A percentile compares a stretch with the other conserved stretches of the same genome.
Evolutionary conservation across 1,284 basidiomycete genomes (phyloP).

Genomic region (Leccinum pallidistipes): DNA sequence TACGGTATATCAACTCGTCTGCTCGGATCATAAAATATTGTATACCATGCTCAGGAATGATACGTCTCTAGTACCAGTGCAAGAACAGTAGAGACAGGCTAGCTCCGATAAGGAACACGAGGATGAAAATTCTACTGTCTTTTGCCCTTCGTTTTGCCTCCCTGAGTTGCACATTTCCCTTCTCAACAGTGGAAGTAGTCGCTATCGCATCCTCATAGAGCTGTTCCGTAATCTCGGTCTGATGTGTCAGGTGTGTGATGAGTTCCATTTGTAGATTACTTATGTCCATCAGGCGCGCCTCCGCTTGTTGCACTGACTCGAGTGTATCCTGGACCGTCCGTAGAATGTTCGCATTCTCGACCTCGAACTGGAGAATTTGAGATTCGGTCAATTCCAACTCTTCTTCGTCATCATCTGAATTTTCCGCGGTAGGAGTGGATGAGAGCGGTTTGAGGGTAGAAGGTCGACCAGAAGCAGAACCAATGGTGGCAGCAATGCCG

Average conservation of each 20-base stretch:
- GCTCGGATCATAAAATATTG: constrained; percentile 4
- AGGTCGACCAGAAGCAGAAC: constrained; percentile 41
- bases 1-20: not conserved
- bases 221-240: constrained; percentile 88
- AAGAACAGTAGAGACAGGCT: constrained; percentile 85
- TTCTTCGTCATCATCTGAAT: constrained; percentile 64
- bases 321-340: constrained; percentile 81
- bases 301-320: constrained; percentile 85
- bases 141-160: constrained; percentile 81
- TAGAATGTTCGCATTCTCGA: constrained; percentile 84
- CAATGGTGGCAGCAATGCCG: constrained; percentile 64
- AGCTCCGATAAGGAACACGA: constrained; percentile 85
- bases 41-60: constrained; percentile 3
- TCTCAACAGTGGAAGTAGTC: constrained; percentile 79
- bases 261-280: constrained; percentile 88
- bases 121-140: constrained; percentile 80
- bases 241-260: constrained; percentile 79
- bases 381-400: constrained; percentile 76
- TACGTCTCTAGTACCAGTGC: constrained; percentile 64
- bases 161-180: constrained; percentile 83
- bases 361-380: constrained; percentile 90
- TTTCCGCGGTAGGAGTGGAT: constrained; percentile 39
- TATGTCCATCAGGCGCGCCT: constrained; percentile 86
- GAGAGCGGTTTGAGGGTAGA: constrained; percentile 23
- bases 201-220: constrained; percentile 88